Evolutionary conservation across 345 rosid genomes (phyloP).

Genomic region (Sisymbrium irio): DNA sequence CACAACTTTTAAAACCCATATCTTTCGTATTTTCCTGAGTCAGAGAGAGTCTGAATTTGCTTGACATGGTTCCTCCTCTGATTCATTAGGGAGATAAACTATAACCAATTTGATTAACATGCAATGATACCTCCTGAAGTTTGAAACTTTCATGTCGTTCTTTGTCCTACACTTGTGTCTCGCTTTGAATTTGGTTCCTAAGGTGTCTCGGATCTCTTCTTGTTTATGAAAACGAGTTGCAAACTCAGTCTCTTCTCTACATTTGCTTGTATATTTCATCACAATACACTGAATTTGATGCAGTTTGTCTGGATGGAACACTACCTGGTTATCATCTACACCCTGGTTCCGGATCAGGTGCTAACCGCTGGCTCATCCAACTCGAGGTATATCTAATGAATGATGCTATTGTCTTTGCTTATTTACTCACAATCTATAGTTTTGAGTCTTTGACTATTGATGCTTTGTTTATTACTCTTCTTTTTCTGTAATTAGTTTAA

Average conservation of each 20-base stretch:
- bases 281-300: background rate
- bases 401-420: background rate
- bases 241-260: no score
- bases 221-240: background rate
- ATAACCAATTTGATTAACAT: background rate
- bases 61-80: background rate
- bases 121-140: background rate
- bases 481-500: background rate
- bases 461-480: background rate
- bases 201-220: background rate
- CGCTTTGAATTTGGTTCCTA: no score
- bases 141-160: background rate
- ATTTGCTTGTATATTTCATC: background rate
- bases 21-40: no score
- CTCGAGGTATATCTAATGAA: constrained; percentile 56
- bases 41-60: no score
- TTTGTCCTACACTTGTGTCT: background rate
- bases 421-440: background rate
- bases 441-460: background rate
- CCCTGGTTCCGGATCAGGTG: constrained; percentile 71
- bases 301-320: constrained; percentile 91
- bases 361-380: constrained; percentile 77
- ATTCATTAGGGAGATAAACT: background rate
- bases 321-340: constrained; percentile 84
- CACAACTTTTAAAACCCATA: no score